Base-by-base conservation (phyloP, 441 rosid species). In the Erysimum cheiri region DNA sequence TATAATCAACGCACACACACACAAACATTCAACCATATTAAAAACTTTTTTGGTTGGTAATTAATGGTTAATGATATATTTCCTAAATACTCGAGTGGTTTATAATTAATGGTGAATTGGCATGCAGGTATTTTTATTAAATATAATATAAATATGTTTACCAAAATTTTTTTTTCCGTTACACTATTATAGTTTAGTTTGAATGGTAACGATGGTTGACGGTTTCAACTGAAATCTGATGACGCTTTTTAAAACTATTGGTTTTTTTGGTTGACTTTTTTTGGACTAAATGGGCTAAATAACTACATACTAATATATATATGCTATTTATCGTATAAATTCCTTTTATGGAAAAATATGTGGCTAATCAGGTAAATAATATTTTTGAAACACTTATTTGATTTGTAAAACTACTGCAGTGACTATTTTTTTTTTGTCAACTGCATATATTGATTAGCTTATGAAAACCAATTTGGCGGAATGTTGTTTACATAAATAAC, bases 1-100 rank as follows among this genome's bases (percentile, higher is more conserved):
- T 74, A 60, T 74, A 73, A 65, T 13, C 58, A 63, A 61, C 48
- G 29, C 36, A 31, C 17, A 59, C 22, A 43, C 46, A 52, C 8
- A 8, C 11, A 46, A 8, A 63, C 41, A 52, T 12, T 53, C 72
- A 52, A 35, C 52, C 52, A 67, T 53, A 39, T 40, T 6, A 4
- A 17, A 13, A 15, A 22, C 24, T 22, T 22, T 7, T 15, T 7
- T 15, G 11, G 3, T 48, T 22, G 28, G 54, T 49, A 36, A 33
- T 8, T 28, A 50, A 6, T 50, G 33, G 15, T 28, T 28, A n/a
- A 1, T 22, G 24, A 22, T 49, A 5, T 24, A 28, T 13, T 53
- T 8, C 31, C 31, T 7, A 8, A 32, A 15, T 15, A 55, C 13
- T 32, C 8, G 41, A 15, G 41, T 55, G 24, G 24, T 56, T 9